Conservation (phyloP, 768 basidiomycete genomes). For the Lactarius evosmus region DNA sequence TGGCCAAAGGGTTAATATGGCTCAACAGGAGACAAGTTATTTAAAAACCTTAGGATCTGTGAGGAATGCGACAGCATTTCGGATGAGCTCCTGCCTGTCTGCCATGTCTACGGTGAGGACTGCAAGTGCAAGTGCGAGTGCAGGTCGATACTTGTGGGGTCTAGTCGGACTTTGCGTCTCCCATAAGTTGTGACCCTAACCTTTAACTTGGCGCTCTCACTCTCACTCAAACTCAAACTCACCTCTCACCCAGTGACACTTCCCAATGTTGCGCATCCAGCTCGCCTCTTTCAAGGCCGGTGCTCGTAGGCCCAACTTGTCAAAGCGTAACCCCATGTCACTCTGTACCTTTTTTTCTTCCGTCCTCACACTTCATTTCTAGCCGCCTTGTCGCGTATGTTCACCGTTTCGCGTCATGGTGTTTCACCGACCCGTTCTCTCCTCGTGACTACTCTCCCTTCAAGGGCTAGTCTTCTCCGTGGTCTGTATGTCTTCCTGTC, state of each 20-base stretch:
- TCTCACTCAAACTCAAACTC: background rate
- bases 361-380: slow-evolving; percentile 2
- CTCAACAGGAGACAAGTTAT: background rate
- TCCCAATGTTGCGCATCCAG: slow-evolving; percentile 23
- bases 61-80: slow-evolving; percentile 81
- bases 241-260: background rate
- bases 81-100: slow-evolving; percentile 70
- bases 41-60: slow-evolving; percentile 71
- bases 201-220: background rate
- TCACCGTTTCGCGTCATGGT: slow-evolving; percentile 15
- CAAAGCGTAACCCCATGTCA: slow-evolving; percentile 8
- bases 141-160: background rate
- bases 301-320: slow-evolving; percentile 21
- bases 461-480: background rate
- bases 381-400: slow-evolving; percentile 21
- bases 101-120: slow-evolving; percentile 38
- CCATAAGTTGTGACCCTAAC: slow-evolving; percentile 13
- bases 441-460: slow-evolving; percentile 5
- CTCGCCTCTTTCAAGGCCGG: slow-evolving; percentile 19
- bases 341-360: background rate
- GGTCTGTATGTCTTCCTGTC: slow-evolving; percentile 5
- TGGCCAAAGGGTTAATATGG: slow-evolving; percentile 18
- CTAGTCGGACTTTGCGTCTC: background rate
- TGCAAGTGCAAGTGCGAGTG: background rate
- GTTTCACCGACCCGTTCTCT: slow-evolving; percentile 15